Evolutionary conservation across 208 protist genomes (phyloP).

Genomic region (Leishmania aethiopica): DNA sequence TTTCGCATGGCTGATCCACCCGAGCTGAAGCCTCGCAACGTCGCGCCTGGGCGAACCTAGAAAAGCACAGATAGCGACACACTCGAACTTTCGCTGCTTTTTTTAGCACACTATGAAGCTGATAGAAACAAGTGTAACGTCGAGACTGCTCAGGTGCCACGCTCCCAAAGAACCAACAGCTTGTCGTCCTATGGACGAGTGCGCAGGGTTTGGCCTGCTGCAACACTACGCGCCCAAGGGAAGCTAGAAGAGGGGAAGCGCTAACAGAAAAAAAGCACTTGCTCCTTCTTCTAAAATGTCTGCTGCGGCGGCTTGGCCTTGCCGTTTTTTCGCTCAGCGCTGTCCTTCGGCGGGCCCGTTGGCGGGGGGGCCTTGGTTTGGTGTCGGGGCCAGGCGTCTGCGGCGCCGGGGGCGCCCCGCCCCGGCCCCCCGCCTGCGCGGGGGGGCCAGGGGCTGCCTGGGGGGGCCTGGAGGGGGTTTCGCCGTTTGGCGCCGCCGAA

Average conservation of each 20-base stretch:
- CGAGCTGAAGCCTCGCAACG: neutral
- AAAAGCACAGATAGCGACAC: neutral
- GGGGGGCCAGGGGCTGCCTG: too few relatives aligned
- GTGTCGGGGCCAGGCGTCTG: neutral
- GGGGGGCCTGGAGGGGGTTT: too few relatives aligned
- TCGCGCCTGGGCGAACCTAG: neutral
- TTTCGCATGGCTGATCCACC: neutral
- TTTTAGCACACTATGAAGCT: neutral
- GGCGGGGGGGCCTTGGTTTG: accelerated
- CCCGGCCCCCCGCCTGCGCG: too few relatives aligned
- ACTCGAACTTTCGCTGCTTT: neutral
- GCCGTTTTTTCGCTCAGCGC: too few relatives aligned
- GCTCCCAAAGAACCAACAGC: neutral
- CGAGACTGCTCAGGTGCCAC: neutral
- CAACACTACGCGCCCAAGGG: too few relatives aligned
- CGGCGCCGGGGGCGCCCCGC: too few relatives aligned
- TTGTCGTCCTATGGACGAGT: neutral
- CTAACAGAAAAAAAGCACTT: too few relatives aligned
- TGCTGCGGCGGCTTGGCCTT: too few relatives aligned
- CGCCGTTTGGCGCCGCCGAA: too few relatives aligned
- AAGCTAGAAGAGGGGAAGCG: too few relatives aligned
- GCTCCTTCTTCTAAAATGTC: too few relatives aligned
- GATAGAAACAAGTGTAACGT: neutral
- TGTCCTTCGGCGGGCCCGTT: too few relatives aligned
- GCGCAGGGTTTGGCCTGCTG: neutral